Percentiles rank a stretch among this genome's conserved stretches.
Conservation (phyloP, 768 basidiomycete species). For the Tulasnella sp. region DNA sequence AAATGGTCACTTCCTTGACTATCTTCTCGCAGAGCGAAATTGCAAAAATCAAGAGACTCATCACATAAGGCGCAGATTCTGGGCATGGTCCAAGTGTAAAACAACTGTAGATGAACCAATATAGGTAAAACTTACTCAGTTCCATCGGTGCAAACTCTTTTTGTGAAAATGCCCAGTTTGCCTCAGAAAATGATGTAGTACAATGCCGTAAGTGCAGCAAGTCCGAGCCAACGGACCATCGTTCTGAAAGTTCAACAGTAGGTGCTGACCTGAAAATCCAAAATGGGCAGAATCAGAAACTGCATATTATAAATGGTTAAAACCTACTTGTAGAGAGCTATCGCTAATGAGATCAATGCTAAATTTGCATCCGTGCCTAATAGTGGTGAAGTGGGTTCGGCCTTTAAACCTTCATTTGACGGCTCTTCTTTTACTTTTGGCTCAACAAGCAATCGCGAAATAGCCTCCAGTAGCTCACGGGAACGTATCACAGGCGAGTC, state of each 20-base stretch:
- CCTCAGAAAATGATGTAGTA: neutral
- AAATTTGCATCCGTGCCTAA: neutral
- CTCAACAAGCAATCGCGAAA: neutral
- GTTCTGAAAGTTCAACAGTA: neutral
- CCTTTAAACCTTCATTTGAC: neutral
- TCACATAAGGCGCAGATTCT: neutral
- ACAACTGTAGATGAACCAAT: neutral
- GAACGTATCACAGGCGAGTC: neutral
- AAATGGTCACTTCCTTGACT: conserved; percentile 5
- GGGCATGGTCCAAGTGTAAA: neutral
- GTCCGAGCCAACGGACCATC: conserved; percentile 4
- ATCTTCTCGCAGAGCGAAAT: conserved; percentile 3
- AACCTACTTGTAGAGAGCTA: conserved; percentile 6
- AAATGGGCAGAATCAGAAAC: neutral
- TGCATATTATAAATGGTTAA: neutral
- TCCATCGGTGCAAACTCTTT: neutral
- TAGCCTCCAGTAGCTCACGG: neutral
- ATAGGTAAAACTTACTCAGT: neutral
- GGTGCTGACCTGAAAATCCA: neutral
- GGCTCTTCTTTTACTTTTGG: neutral
- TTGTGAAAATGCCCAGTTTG: neutral
- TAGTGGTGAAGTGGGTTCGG: neutral
- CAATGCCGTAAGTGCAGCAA: neutral
- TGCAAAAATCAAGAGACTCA: conserved; percentile 3
- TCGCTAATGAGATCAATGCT: conserved; percentile 2